phyloP scores from a whole-genome alignment of 2,329 filamentous ascomycete species.

The Ambrosiella xylebori region DNA sequence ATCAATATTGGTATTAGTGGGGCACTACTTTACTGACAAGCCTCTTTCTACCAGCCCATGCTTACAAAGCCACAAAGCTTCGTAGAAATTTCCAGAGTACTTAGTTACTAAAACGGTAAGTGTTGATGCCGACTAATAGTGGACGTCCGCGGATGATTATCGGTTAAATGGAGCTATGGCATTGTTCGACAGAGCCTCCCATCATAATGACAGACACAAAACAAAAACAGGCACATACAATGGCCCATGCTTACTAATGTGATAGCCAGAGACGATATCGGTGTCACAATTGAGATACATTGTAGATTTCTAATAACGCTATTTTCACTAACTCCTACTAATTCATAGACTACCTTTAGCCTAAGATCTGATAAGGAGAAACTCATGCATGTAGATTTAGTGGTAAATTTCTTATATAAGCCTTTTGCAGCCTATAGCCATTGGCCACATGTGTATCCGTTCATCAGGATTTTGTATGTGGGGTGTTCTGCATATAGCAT shows the following conservation, averaged over 20 bases:
- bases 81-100: conserved; percentile 16
- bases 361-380: background rate
- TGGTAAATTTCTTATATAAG: too few species aligned
- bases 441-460: too few species aligned
- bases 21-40: background rate
- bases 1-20: background rate
- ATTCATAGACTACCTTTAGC: background rate
- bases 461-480: too few species aligned
- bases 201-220: background rate
- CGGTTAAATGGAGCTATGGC: background rate
- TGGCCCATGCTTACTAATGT: too few species aligned
- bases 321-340: background rate
- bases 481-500: too few species aligned
- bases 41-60: background rate
- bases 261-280: background rate
- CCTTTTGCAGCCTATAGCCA: too few species aligned
- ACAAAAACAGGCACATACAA: background rate
- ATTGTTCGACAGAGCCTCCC: background rate
- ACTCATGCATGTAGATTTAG: too few species aligned
- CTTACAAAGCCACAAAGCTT: conserved; percentile 8
- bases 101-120: background rate
- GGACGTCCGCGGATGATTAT: background rate
- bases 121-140: background rate
- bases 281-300: background rate
- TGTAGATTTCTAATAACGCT: background rate